Evolutionary conservation across 2,329 filamentous ascomycete species (phyloP), one percentile per base, ranked within the genome.

Genomic region (Calonectria fujianensis): DNA sequence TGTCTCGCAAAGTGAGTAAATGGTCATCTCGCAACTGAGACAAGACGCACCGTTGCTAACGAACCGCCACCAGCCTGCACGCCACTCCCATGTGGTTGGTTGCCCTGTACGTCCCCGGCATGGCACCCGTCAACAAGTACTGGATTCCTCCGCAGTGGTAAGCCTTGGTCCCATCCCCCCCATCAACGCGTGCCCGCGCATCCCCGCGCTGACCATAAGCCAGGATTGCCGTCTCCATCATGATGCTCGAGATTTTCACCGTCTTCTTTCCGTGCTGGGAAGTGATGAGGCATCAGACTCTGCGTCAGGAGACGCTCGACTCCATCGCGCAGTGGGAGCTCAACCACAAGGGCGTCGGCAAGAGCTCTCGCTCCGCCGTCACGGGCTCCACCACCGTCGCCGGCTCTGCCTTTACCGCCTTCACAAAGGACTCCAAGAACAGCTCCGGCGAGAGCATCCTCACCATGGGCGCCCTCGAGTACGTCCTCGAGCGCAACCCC

Each of bases 81-180:
- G 92, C 92, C 29, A 90, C 92, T 11, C 93, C 93, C 0, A 88
- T 94, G 85, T 94, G 92, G 92, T 88, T 94, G 48, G 83, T 92
- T 31, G 92, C 91, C 70, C 84, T 91, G 18, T 88, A 90, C 73
- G 86, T 87, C 4, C 88, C 90, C 8, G 85, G 77, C 11, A 89
- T 93, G 85, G 85, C 83, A 2, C 80, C 84, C 0, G 83, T 93
- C 69, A 92, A 93, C 81, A 80, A 83, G 16, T 89, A 88, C 80
- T 92, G 88, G 76, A 85, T 91, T 18, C 91, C 92, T 65, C 90
- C 91, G 3, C 89, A 92, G 82, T 94, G 92, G 91, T 92, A 83
- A 82, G 89, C 82, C 9, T 9, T 2, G 9, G 24, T 7, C 18
- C 20, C 13, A 24, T 16, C 20, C 32, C 9, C 10, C 27, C 3